These are phyloP conservation scores for Biscogniauxia mediterranea DNA, from an alignment of 2,329 filamentous ascomycete genomes.

Conservation along the genomic window DNA sequence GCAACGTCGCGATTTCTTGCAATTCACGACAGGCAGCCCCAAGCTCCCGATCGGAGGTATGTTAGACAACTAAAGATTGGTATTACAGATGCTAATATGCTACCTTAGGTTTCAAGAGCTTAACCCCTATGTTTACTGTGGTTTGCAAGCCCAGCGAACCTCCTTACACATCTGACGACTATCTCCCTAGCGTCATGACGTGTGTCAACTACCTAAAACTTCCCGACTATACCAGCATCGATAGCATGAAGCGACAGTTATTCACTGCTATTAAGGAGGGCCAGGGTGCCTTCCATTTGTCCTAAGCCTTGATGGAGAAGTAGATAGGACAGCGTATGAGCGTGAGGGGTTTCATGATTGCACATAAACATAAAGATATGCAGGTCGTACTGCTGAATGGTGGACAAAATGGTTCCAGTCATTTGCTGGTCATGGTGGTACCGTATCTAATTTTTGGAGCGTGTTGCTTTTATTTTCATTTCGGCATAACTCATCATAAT, in stretches of 20 bases:
- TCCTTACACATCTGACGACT: conserved; percentile 91
- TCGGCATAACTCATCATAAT: conserved; percentile 14
- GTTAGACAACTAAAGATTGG: conserved; percentile 32
- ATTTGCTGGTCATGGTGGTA: conserved; percentile 12
- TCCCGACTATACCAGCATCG: conserved; percentile 83
- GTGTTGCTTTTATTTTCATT: conserved; percentile 17
- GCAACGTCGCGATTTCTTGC: conserved; percentile 87
- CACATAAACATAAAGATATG: conserved; percentile 17
- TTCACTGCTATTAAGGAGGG: conserved; percentile 88
- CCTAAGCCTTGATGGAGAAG: conserved; percentile 45
- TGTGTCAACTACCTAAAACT: conserved; percentile 99
- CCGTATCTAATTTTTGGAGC: conserved; percentile 7
- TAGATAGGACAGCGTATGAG: conserved; percentile 4
- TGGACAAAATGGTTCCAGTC: conserved; percentile 15
- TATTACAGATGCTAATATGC: conserved; percentile 31
- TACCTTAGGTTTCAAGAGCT: conserved; percentile 80
- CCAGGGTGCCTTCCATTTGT: conserved; percentile 96
- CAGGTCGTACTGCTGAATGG: conserved; percentile 14
- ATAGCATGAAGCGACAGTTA: conserved; percentile 75
- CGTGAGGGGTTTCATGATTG: conserved; percentile 8
- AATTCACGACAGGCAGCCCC: conserved; percentile 96
- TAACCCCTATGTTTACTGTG: conserved; percentile 98
- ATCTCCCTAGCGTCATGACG: conserved; percentile 99
- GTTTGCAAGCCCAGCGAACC: conserved; percentile 98
- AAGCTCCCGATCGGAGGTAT: conserved; percentile 97